Percentiles rank a stretch among this genome's conserved stretches.
Conservation (phyloP, 2,329 filamentous ascomycete species). For the Phyllachora maydis region DNA sequence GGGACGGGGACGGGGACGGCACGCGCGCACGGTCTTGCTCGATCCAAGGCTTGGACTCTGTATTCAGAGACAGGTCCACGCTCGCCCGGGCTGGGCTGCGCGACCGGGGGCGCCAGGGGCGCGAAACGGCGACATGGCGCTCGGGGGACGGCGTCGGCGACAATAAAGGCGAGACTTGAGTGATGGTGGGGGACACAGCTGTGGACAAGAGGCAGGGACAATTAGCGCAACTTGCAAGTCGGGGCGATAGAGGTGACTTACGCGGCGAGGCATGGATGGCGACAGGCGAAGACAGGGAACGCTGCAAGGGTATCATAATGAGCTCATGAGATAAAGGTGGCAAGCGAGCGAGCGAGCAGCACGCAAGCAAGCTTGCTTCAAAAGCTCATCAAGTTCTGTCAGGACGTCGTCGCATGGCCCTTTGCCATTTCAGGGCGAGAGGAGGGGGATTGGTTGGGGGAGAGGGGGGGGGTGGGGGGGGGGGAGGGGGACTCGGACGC, state of each 20-base stretch:
- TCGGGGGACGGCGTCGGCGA: conserved; percentile 34
- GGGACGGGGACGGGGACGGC: conserved; percentile 9
- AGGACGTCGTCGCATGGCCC: no score
- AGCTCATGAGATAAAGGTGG: no score
- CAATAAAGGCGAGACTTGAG: conserved; percentile 28
- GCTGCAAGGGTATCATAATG: conserved; percentile 42
- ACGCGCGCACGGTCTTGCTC: conserved; percentile 19
- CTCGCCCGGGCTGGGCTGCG: conserved; percentile 32
- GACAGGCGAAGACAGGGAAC: conserved; percentile 40
- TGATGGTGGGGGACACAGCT: conserved; percentile 30
- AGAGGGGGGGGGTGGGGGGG: no score
- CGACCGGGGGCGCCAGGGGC: conserved; percentile 28
- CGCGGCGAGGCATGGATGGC: conserved; percentile 33
- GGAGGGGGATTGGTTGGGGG: no score
- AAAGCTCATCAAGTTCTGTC: no score
- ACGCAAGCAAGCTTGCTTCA: no score
- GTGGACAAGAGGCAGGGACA: conserved; percentile 5
- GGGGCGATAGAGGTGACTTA: conserved; percentile 20
- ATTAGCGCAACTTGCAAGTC: conserved; percentile 2
- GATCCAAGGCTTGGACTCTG: no score
- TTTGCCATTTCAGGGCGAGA: no score
- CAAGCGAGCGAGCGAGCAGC: no score
- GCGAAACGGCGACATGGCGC: conserved; percentile 25
- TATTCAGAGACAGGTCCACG: no score
- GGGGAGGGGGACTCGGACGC: no score